Base-by-base conservation (phyloP, 1,284 basidiomycete genomes). In the Amylostereum areolatum region DNA sequence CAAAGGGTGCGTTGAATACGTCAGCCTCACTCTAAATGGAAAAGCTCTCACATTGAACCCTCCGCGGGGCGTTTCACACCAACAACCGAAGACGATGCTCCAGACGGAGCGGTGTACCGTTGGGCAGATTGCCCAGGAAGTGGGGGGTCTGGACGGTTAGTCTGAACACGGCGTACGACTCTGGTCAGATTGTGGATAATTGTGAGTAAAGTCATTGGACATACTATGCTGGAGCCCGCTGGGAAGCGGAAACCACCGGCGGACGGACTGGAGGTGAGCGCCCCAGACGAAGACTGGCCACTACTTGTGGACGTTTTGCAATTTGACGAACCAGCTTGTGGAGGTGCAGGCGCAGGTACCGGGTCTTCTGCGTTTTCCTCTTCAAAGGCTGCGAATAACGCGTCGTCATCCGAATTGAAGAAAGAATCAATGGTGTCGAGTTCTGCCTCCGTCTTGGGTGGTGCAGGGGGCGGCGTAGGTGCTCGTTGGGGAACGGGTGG, bases 401-500 rank as follows among this genome's bases (percentile, higher is more conserved):
- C 80, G 49, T 80, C 83, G 46, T 86, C 85, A 34, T 87, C 81
- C 0, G 80, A 82, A 43, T 67, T 66, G 56, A 83, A 74, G 12
- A 75, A 83, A 0, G 69, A 71, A 18, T 82, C 79, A 5, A 30
- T 31, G 6, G 37, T 24, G 32, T 55, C 53, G 32, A 33, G 7
- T 34, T 54, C 52, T 5, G 52, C 40, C 28, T 55, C 52, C 10
- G 47, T 37, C 12, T 27, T 39, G 11, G 24, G n/a, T 34, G 41
- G 7, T 48, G 44, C n/a, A 32, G 51, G 24, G 28, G 8, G 25
- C 7, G 18, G 12, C 35, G 25, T 34, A 12, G 3, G 24, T n/a
- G 33, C 32, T 25, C 35, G 31, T 7, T 48, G 42, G 5, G 9
- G 25, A 29, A 45, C 39, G 8, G n/a, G 34, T 33, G 28, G 46